These are phyloP conservation scores for Hypoxylon sp. DNA, from an alignment of 2,329 filamentous ascomycete species.

Conservation along the genomic window DNA sequence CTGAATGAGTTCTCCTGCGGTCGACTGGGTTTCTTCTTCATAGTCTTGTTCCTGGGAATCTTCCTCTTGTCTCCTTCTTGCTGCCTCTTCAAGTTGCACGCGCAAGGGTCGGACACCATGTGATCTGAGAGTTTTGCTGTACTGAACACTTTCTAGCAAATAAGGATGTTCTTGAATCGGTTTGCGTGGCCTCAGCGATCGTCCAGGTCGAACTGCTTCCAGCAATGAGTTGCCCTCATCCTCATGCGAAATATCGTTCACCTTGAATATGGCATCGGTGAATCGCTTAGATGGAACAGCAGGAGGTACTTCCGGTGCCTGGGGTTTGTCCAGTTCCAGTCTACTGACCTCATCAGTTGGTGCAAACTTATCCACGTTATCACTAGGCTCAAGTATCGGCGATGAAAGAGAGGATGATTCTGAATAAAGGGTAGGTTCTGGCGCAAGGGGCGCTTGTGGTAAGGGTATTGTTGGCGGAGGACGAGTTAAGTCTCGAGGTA, in stretches of 20 bases:
- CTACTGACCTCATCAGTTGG: neutral
- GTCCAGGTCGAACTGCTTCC: conserved; percentile 47
- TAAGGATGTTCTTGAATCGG: conserved; percentile 73
- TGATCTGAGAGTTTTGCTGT: conserved; percentile 65
- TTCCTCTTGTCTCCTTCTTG: conserved; percentile 54
- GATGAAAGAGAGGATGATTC: conserved; percentile 38
- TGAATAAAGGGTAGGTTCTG: neutral
- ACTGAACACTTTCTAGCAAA: conserved; percentile 67
- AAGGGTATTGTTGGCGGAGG: conserved; percentile 30
- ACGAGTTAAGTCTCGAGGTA: conserved; percentile 49
- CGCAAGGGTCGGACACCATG: conserved; percentile 68
- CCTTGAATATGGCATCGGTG: conserved; percentile 30
- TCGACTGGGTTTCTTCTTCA: conserved; percentile 64
- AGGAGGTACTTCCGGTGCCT: conserved; percentile 17
- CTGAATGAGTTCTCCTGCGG: conserved; percentile 45
- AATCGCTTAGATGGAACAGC: conserved; percentile 19
- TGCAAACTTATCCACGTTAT: conserved; percentile 5
- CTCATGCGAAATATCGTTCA: conserved; percentile 26
- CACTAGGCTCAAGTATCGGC: conserved; percentile 29
- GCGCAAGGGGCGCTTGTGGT: neutral
- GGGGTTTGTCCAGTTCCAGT: conserved; percentile 10
- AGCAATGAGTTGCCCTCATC: conserved; percentile 26
- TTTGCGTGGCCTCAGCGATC: conserved; percentile 70
- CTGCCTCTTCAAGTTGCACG: conserved; percentile 54
- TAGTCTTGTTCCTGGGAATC: conserved; percentile 66